Base-by-base conservation (phyloP, 371 early-diverging fungal genomes). In the Zopfochytrium polystomum region DNA sequence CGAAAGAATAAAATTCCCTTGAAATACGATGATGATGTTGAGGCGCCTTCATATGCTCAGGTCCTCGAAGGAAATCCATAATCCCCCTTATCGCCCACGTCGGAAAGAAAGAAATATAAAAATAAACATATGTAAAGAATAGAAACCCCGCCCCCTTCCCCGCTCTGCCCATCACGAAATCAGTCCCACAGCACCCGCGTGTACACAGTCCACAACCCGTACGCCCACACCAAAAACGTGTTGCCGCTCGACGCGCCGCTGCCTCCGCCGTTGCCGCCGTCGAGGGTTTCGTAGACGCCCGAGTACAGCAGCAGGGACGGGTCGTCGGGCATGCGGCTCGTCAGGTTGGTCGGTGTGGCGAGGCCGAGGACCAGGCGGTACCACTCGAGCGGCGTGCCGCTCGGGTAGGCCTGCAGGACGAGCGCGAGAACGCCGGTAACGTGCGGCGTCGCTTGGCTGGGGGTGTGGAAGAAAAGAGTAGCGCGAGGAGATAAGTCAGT, bases 401-500 rank as follows among this genome's bases (percentile, higher is more conserved):
- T 11, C 4, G 56, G 56, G 56, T 44, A 55, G 2, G 38, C 7
- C 13, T 33, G 25, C 25, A 55, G 4, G 44, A 35, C 32, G 25
- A 25, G 32, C 18, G 56, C 56, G 3, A 55, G 56, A 13, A 55
- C 45, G 42, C 56, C 56, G 4, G 44, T 42, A n/a, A 44, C 56
- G 29, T 35, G 56, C 23, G 56, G 56, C 22, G 56, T 35, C 6
- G 56, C 56, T 44, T 55, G 56, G 27, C 56, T 55, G 56, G 18
- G 7, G 9, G 6, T 5, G 20, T 26, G 20, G 9, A 20, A 47
- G 22, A 11, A 47, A 47, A 26, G 7, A 11, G 6, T 7, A 20
- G 26, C 26, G 20, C 5, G 20, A n/a, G 20, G 9, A 47, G 26
- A 47, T 47, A 26, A 11, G 20, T 22, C 9, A 5, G 5, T 23